phyloP scores from a whole-genome alignment of 768 basidiomycete species.

The Tricholoma bakamatsutake region DNA sequence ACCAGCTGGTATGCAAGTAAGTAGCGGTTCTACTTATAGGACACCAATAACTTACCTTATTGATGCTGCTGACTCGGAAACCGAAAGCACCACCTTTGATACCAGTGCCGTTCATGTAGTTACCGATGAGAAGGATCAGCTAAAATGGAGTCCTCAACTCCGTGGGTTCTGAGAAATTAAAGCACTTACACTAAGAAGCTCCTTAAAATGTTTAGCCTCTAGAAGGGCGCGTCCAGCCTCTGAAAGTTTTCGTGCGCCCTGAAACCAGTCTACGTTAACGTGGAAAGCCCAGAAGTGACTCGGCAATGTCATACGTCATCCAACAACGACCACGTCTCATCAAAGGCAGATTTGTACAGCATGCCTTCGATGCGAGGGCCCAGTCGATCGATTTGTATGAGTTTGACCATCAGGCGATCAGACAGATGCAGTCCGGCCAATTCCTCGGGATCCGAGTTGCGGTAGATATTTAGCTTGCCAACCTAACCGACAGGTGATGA shows the following conservation, averaged over 20 bases:
- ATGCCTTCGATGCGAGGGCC: conserved; percentile 90
- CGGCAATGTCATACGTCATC: conserved; percentile 58
- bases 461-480: conserved; percentile 86
- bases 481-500: conserved; percentile 36
- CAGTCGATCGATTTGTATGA: conserved; percentile 91
- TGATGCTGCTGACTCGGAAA: conserved; percentile 96
- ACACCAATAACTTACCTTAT: conserved; percentile 55
- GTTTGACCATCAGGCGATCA: conserved; percentile 93
- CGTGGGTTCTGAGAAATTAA: not conserved
- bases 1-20: conserved; percentile 55
- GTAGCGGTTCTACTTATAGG: not conserved
- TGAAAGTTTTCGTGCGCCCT: conserved; percentile 78
- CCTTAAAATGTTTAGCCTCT: conserved; percentile 83
- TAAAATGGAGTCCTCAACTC: conserved; percentile 11
- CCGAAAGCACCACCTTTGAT: conserved; percentile 96
- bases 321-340: conserved; percentile 75
- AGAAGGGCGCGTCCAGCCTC: conserved; percentile 78
- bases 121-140: conserved; percentile 93
- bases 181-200: conserved; percentile 72
- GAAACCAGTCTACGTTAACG: conserved; percentile 5
- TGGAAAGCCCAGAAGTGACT: not conserved
- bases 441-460: conserved; percentile 81
- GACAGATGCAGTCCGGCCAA: conserved; percentile 87
- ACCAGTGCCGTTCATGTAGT: conserved; percentile 97
- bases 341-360: conserved; percentile 86